Base-by-base conservation (phyloP, 305 asterid genomes). In the Fraxinus sp. region DNA sequence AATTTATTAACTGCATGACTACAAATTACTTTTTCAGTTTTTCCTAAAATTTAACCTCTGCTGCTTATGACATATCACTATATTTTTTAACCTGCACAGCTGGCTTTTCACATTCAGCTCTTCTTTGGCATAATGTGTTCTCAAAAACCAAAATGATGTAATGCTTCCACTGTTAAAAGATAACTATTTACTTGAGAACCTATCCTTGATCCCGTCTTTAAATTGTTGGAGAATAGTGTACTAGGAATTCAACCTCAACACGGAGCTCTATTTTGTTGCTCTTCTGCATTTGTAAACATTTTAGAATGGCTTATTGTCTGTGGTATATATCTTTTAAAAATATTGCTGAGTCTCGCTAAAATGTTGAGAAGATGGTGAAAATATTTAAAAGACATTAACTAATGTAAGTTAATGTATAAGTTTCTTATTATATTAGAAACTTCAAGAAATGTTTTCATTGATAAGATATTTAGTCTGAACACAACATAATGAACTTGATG, bases 91-190 rank as follows among this genome's bases (percentile, higher is more conserved):
- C 64, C 41, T 35, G 62, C 41, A 22, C 30, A 52, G 30, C 35
- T 30, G 35, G 26, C 46, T 32, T 76, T 39, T 44, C 46, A 70
- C 35, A 41, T 8, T 33, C 75, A 72, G 59, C 73, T 80, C 20
- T 52, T 80, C 72, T 68, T 24, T 28, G 66, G 73, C 70, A 52
- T 80, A 78, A n/a, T 44, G 14, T 30, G n/a, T 26, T 74, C 55
- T 33, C 35, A 14, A 14, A 20, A 70, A 14, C 9, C 32, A 39
- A 35, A 57, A 14, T 26, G 36, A 28, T 66, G n/a, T 66, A 28
- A 28, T 26, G 36, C 74, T 66, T 32, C 74, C 36, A 66, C 32
- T 26, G 74, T 68, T 28, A 41, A 30, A 70, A 37, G 14, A 26
- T 52, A 46, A 49, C 73, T 36, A 55, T 33, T 72, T 74, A 5